Evolutionary conservation across 1,139 yeast species (phyloP).

Genomic region (Nakaseomyces bracarensis): DNA sequence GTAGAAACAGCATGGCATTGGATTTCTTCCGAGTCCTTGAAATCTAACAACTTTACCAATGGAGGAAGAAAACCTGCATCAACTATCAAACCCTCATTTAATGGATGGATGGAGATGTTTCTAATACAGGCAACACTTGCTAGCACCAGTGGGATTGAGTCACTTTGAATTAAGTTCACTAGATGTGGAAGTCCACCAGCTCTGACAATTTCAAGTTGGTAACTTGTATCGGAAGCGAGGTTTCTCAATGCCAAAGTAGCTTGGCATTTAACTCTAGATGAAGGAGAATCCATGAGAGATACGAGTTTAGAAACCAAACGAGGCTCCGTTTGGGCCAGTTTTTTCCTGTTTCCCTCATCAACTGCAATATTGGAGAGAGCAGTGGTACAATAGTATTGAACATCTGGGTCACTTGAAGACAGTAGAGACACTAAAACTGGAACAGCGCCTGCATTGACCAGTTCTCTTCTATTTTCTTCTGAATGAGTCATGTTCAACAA

Average conservation of each 20-base stretch:
- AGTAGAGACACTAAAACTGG: slow-evolving; percentile 90
- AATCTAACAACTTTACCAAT: slow-evolving; percentile 74
- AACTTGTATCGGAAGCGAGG: slow-evolving; percentile 83
- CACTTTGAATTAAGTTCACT: slow-evolving; percentile 76
- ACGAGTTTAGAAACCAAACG: slow-evolving; percentile 83
- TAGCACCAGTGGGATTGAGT: slow-evolving; percentile 83
- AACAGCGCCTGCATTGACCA: slow-evolving; percentile 96
- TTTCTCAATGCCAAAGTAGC: slow-evolving; percentile 94
- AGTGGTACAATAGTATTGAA: slow-evolving; percentile 96
- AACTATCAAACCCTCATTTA: slow-evolving; percentile 88
- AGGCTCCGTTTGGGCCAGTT: slow-evolving; percentile 89
- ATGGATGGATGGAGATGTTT: slow-evolving; percentile 91
- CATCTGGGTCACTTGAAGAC: slow-evolving; percentile 86
- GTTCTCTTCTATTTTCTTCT: slow-evolving; percentile 90
- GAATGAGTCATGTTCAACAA: slow-evolving; percentile 96
- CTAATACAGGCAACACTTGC: slow-evolving; percentile 98
- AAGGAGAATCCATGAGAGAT: slow-evolving; percentile 80
- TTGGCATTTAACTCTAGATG: slow-evolving; percentile 95
- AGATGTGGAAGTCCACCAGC: slow-evolving; percentile 93
- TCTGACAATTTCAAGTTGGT: slow-evolving; percentile 90
- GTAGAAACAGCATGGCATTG: slow-evolving; percentile 98
- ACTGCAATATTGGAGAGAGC: slow-evolving; percentile 96
- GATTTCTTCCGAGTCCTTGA: slow-evolving; percentile 85
- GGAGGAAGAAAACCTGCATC: slow-evolving; percentile 95
- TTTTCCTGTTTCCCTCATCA: slow-evolving; percentile 82